phyloP scores from a whole-genome alignment of 2,329 filamentous ascomycete genomes.

The Colletotrichum sp. region DNA sequence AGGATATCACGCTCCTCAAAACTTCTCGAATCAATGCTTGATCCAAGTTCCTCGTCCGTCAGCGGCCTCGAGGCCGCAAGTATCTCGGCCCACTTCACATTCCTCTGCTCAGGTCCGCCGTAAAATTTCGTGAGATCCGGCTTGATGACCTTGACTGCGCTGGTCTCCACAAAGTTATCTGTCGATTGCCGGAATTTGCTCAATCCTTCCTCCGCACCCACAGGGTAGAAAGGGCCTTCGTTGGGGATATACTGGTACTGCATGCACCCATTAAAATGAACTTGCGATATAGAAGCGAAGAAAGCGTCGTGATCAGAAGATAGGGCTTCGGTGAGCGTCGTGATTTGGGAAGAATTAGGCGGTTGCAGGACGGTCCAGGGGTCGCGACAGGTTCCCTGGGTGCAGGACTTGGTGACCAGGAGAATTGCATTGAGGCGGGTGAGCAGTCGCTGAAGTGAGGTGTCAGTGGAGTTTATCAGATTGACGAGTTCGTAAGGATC shows the following conservation, averaged over 20 bases:
- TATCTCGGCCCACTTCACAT: background rate
- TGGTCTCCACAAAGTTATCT: background rate
- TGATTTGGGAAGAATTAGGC: background rate
- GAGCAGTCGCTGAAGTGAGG: background rate
- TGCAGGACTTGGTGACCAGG: conserved; percentile 31
- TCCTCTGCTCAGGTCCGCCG: background rate
- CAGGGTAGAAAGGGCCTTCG: background rate
- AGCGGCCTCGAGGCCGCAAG: background rate
- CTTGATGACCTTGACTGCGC: background rate
- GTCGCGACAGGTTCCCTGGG: conserved; percentile 25
- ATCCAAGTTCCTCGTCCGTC: background rate
- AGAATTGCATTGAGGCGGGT: conserved; percentile 29
- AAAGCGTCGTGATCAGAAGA: background rate
- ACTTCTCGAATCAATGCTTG: background rate
- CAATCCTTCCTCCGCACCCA: background rate
- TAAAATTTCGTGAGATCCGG: background rate
- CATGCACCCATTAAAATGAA: background rate
- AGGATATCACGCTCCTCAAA: background rate
- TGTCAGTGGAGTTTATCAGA: conserved; percentile 15
- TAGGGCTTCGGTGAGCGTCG: background rate
- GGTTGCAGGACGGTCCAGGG: conserved; percentile 25
- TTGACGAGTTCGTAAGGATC: conserved; percentile 31
- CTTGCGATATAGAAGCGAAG: background rate
- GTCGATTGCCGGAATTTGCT: background rate
- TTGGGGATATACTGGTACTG: background rate